Base-by-base conservation (phyloP, 2,329 filamentous ascomycete species). In the Annulohypoxylon truncatum region DNA sequence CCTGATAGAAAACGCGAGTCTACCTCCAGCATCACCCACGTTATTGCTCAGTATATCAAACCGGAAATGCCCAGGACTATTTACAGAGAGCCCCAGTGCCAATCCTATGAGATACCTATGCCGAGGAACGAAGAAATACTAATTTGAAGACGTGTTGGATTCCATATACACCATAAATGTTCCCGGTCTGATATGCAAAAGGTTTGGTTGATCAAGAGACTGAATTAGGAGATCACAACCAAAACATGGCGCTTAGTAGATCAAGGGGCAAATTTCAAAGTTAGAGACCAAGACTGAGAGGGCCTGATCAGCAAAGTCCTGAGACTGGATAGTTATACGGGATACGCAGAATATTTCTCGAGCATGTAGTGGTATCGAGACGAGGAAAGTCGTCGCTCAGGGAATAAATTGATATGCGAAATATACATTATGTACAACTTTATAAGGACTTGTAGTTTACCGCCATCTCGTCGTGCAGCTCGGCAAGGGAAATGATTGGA, bases 401-500 rank as follows among this genome's bases (percentile, higher is more conserved):
- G n/a, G n/a, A 33, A 33, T 33, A 10, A 33, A 33, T 33, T 28
- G 3, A 3, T 28, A 28, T 28, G 26, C 26, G 26, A 28, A 28
- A 7, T 28, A 28, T 15, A 38, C 12, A 56, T 26, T 57, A 31
- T 44, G 18, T 4, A 18, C 26, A 46, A 52, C 55, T 28, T 22
- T 31, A 53, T 47, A 28, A 63, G 54, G 56, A 56, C 60, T 64
- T 40, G 40, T 31, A 35, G 26, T 56, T 69, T 69, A 52, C 61
- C 63, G 47, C 40, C 38, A 56, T 63, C 50, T 42, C 50, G 59
- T 63, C 50, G 28, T 67, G 58, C 51, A 65, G 54, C 53, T 40
- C 35, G 55, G 56, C 52, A 55, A 55, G 64, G 29, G 26, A 33
- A 48, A 15, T 64, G 65, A 70, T 70, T 70, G 65, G 65, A 28